phyloP scores from a whole-genome alignment of 1,139 yeast species.

The Debaryomycetaceae sp. region DNA sequence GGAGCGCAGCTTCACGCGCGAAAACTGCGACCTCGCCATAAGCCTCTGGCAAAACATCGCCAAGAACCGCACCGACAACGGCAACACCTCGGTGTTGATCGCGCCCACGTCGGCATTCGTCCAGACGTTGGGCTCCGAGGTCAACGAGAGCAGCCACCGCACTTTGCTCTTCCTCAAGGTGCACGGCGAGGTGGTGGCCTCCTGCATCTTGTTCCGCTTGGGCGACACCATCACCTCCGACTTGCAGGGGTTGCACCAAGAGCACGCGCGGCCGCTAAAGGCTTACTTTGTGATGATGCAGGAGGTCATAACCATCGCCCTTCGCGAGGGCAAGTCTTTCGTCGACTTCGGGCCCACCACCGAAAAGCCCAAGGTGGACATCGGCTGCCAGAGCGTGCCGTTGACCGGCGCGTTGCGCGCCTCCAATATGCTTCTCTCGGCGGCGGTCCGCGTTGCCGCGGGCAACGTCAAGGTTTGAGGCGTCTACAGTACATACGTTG shows the following conservation, averaged over 20 bases:
- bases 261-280: conserved; percentile 32
- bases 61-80: conserved; percentile 27
- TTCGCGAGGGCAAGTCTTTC: conserved; percentile 32
- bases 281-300: conserved; percentile 50
- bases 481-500: too few species aligned
- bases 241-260: conserved; percentile 41
- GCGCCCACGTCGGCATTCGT: conserved; percentile 30
- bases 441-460: conserved; percentile 18
- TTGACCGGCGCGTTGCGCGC: conserved; percentile 26
- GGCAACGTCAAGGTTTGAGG: conserved; percentile 17
- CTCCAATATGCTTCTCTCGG: conserved; percentile 13
- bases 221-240: conserved; percentile 45
- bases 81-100: conserved; percentile 33
- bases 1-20: conserved; percentile 18
- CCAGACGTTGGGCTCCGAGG: conserved; percentile 21
- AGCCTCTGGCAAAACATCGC: conserved; percentile 37
- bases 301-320: conserved; percentile 36
- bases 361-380: conserved; percentile 36
- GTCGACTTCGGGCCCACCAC: conserved; percentile 41
- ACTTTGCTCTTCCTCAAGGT: conserved; percentile 35
- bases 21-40: conserved; percentile 26
- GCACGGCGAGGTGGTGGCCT: conserved; percentile 31
- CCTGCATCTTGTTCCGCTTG: conserved; percentile 38
- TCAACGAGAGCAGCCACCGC: conserved; percentile 22
- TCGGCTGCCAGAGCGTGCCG: conserved; percentile 36